Percentiles rank a stretch among this genome's conserved stretches.
Evolutionary conservation across 345 rosid species (phyloP).

Genomic region (Kandelia obovata): DNA sequence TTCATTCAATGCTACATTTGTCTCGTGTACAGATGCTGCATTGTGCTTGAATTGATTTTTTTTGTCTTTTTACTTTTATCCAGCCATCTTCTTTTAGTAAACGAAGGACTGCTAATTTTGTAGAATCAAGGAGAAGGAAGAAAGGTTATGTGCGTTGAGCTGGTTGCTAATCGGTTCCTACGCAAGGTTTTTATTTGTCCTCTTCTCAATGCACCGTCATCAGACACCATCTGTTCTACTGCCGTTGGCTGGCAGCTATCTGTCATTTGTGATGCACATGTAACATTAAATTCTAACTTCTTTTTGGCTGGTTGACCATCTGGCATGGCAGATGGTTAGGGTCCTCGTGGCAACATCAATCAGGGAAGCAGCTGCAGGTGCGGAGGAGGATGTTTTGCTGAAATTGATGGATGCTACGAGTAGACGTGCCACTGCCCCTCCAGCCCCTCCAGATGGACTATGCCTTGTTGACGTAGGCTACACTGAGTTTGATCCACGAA

Average conservation of each 20-base stretch:
- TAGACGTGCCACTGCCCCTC: slow-evolving; percentile 93
- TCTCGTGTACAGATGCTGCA: no score
- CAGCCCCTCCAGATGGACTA: slow-evolving; percentile 84
- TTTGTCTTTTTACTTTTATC: neutral
- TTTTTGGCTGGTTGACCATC: slow-evolving; percentile 3
- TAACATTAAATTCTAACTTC: neutral
- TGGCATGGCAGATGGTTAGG: slow-evolving; percentile 71
- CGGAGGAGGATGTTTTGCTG: slow-evolving; percentile 65
- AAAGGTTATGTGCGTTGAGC: slow-evolving; percentile 77
- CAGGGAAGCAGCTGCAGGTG: slow-evolving; percentile 94
- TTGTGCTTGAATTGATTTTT: no score
- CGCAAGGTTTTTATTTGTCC: slow-evolving; percentile 53
- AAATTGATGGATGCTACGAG: slow-evolving; percentile 75
- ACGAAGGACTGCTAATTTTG: slow-evolving; percentile 7
- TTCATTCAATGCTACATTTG: no score
- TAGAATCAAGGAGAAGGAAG: slow-evolving; percentile 52
- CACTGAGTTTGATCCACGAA: slow-evolving; percentile 54
- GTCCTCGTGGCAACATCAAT: slow-evolving; percentile 86
- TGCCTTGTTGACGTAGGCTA: slow-evolving; percentile 87
- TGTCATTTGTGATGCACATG: no score
- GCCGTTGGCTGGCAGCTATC: neutral
- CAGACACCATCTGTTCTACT: neutral
- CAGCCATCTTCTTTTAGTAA: neutral
- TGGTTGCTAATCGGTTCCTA: slow-evolving; percentile 86
- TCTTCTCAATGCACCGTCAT: neutral